phyloP scores from a whole-genome alignment of 2,329 filamentous ascomycete species.

The Elsinoe perseae region DNA sequence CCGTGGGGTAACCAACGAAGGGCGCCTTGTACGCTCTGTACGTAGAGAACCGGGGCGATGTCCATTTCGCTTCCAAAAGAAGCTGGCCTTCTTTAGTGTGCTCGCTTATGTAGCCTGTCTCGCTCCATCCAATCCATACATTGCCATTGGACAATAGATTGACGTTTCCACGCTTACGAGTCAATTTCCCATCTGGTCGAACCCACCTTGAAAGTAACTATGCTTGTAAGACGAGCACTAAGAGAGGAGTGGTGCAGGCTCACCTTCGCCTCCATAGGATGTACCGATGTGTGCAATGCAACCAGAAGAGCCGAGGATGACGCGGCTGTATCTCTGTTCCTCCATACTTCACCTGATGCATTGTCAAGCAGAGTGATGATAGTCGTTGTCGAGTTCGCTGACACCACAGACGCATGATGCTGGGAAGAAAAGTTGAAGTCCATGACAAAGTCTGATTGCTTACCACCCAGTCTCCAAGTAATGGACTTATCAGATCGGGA shows the following conservation, averaged over 20 bases:
- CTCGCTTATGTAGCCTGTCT: slow-evolving; percentile 31
- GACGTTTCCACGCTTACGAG: slow-evolving; percentile 28
- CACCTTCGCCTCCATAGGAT: too few relatives aligned
- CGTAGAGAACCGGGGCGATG: slow-evolving; percentile 28
- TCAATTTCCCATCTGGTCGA: slow-evolving; percentile 29
- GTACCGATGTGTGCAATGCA: slow-evolving; percentile 8
- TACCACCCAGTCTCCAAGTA: slow-evolving; percentile 34
- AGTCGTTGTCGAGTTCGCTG: slow-evolving; percentile 9
- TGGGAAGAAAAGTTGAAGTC: slow-evolving; percentile 33
- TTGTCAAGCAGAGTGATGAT: slow-evolving; percentile 15
- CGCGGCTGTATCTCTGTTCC: background rate
- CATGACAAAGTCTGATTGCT: slow-evolving; percentile 24
- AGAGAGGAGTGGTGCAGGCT: too few relatives aligned
- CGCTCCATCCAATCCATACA: slow-evolving; percentile 32
- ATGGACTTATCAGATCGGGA: slow-evolving; percentile 30
- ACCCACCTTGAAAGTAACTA: slow-evolving; percentile 22
- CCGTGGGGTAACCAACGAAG: slow-evolving; percentile 26
- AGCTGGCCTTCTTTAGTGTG: slow-evolving; percentile 26
- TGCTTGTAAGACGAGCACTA: too few relatives aligned
- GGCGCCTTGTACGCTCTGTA: slow-evolving; percentile 36
- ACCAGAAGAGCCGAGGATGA: slow-evolving; percentile 8
- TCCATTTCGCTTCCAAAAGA: slow-evolving; percentile 31
- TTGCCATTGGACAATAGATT: slow-evolving; percentile 32
- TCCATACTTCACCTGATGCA: background rate
- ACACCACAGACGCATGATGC: slow-evolving; percentile 31